Base-by-base conservation (phyloP, 1,139 yeast genomes). In the Taiozyma sp. region DNA sequence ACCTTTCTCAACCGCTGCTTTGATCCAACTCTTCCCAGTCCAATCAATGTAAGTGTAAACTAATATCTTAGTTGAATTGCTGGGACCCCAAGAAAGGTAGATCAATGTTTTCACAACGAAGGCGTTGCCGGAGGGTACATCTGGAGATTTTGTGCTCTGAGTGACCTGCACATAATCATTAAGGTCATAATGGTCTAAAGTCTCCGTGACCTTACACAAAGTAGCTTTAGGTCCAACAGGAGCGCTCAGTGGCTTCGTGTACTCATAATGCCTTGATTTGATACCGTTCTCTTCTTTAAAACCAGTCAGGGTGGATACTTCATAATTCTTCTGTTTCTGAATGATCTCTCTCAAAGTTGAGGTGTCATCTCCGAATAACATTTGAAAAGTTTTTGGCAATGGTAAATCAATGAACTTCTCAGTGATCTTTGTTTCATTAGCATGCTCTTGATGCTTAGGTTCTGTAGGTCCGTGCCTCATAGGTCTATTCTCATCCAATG, bases 191-290 rank as follows among this genome's bases (percentile, higher is more conserved):
- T 78, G 75, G 47, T 84, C 80, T 36, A 89, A 65, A 8, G 79
- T 77, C 60, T 93, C 99, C 0, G 82, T 80, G 51, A 89, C 83
- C 27, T 79, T 66, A 70, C 98, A 93, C 56, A 77, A 76, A 2
- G 99, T 92, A 63, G 91, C 96, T 63, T 89, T 92, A 10, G 99
- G 99, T 0, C 98, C 99, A 54, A 95, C 85, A 1, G 96, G 82
- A 1, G 85, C 90, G 53, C 78, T 74, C 52, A 93, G 72, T 2
- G 97, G 98, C 68, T 92, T 92, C 41, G 75, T 76, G 66, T 90
- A 95, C 4, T 78, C 74, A 64, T 84, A 92, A 42, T 75, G 72
- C 56, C 99, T 77, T 46, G 61, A 60, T 51, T 72, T 72, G 2
- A 38, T 27, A 38, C 41, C 41, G 19, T 38, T 38, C 23, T 68